Evolutionary conservation across 306 rosid genomes (phyloP), one percentile per base, ranked within the genome.

Genomic region (Aeschynomene evenia): DNA sequence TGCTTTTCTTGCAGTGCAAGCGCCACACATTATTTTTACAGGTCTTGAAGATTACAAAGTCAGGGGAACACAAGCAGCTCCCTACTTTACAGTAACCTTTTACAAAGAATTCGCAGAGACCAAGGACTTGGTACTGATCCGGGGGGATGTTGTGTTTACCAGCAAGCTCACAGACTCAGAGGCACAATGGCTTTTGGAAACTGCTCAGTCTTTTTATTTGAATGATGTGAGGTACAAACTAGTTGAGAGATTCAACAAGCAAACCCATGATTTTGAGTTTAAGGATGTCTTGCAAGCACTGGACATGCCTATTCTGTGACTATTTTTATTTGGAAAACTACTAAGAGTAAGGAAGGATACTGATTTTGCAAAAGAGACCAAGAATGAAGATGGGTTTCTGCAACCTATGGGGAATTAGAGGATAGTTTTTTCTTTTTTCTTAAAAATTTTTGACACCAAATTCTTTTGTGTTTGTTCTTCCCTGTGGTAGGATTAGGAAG

Each of bases 11-110:
- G 81, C 89, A 90, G 98, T 87, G 34, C 96, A 88, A 69, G 74
- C 74, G 80, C 98, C 97, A 8, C 87, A 90, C 81, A 90, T 88
- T 45, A 11, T 88, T 75, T 80, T 90, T 84, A 88, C 98, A 0
- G 92, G 97, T 53, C 94, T 93, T 80, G 96, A 91, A 81, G 96
- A 91, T 87, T 94, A 91, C 80, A 94, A 91, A 80, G 96, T 95
- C 39, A 85, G 89, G 66, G 97, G 99, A 84, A 91, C 92, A 71
- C 95, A 94, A 79, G 92, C 97, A 62, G 22, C 95, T 75, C 98
- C 99, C 39, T 91, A 91, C 86, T 77, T 84, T 36, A 80, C 92
- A 13, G 72, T 85, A 28, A 51, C 95, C 23, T 91, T 73, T 77
- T 88, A 90, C 79, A 85, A 84, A 36, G 96, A 94, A 85, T 94